phyloP scores from a whole-genome alignment of 169 alveolate species.

The Plasmodium inui region DNA sequence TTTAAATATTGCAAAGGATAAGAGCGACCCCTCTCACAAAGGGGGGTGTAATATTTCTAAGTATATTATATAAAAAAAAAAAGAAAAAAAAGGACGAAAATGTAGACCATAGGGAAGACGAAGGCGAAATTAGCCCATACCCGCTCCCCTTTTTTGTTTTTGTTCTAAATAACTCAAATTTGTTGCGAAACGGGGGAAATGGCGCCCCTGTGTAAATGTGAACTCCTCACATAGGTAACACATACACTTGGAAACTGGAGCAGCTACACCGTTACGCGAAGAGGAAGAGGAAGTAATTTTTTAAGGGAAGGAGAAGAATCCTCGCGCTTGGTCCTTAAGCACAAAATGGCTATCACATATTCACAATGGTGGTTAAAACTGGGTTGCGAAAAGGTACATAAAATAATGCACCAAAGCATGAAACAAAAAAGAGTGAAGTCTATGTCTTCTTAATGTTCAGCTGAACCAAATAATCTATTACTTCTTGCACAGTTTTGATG shows the following conservation, averaged over 20 bases:
- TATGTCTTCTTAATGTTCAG: slow-evolving; percentile 54
- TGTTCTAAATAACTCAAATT: background rate
- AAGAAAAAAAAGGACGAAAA: background rate
- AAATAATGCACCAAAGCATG: slow-evolving; percentile 1
- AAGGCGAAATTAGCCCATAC: background rate
- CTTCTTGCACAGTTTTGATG: slow-evolving; percentile 71
- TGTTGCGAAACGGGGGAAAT: background rate
- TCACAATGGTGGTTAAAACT: background rate
- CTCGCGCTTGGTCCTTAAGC: background rate
- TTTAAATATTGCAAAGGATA: background rate
- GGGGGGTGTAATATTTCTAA: background rate
- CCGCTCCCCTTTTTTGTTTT: background rate
- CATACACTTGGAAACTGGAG: background rate
- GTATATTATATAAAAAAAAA: background rate
- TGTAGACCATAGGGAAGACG: background rate
- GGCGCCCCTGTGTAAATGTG: background rate
- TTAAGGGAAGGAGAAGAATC: background rate
- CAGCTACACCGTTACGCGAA: background rate
- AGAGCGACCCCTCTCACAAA: background rate
- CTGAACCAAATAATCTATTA: slow-evolving; percentile 69
- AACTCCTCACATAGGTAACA: background rate
- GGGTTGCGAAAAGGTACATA: background rate
- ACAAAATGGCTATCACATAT: background rate
- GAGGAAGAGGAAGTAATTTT: background rate
- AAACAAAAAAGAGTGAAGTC: background rate